Base-by-base conservation (phyloP, 208 protist genomes). In the Leptomonas seymouri region DNA sequence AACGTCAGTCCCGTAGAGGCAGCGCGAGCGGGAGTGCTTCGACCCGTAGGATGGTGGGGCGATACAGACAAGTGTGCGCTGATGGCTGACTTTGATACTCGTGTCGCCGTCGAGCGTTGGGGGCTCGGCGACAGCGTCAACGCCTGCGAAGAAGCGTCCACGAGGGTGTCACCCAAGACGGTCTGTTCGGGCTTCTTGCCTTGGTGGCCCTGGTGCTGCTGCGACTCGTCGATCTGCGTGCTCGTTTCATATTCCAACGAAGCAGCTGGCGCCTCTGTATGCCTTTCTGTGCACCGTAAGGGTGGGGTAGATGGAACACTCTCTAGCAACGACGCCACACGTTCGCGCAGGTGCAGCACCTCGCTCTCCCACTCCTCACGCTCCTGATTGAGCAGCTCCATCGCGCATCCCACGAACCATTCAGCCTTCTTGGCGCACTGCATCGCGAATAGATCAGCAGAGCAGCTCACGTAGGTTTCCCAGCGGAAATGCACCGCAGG, bases 351-450 rank as follows among this genome's bases (percentile, higher is more conserved):
- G 50, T 81, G 76, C 25, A 81, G 41, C 28, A 67, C 34, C 48
- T 81, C 69, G n/a, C 69, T 81, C 48, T 81, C 76, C 66, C 74
- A 80, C 64, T 69, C 31, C 50, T 80, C 74, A 18, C 61, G 56
- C 44, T 50, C 53, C 61, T n/a, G 11, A n/a, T 69, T 55, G n/a
- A 64, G 27, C 11, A 76, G 20, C 30, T 39, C 46, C n/a, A 20
- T 15, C 0, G 41, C 57, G 34, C 71, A 39, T 7, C 27, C 46
- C 9, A 62, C 34, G 6, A 76, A 62, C 50, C 53, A 46, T 21
- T 16, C 34, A 9, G 55, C 54, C 46, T 64, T 70, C 14, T 44
- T 55, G 16, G 34, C 34, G 3, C 41, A 49, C 15, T 34, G 28
- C n/a, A 23, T 0, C 7, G 34, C 71, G n/a, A 50, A 58, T 0